Evolutionary conservation across 371 early-diverging fungal species (phyloP).

Genomic region (Chytridiales sp.): DNA sequence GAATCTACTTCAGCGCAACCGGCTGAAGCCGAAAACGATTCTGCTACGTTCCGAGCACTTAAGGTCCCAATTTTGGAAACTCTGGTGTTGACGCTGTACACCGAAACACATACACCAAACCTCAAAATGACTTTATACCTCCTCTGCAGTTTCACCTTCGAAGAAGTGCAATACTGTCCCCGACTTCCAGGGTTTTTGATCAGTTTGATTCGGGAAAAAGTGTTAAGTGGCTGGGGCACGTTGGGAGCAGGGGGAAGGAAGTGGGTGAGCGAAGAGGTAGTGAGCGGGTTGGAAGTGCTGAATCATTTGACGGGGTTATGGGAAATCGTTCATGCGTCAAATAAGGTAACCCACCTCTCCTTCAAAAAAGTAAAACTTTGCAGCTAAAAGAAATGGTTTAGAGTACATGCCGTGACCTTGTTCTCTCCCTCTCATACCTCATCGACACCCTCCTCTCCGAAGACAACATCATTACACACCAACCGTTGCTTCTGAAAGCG

Average conservation of each 20-base stretch:
- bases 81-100: slow-evolving; percentile 62
- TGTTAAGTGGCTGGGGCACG: no score
- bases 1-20: no score
- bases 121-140: slow-evolving; percentile 67
- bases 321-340: slow-evolving; percentile 66
- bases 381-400: no score
- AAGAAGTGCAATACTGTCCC: slow-evolving; percentile 75
- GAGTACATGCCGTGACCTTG: slow-evolving; percentile 70
- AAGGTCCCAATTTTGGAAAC: slow-evolving; percentile 70
- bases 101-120: slow-evolving; percentile 69
- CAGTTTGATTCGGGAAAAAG: slow-evolving; percentile 73
- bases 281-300: slow-evolving; percentile 69
- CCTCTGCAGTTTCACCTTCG: slow-evolving; percentile 70
- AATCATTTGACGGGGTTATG: slow-evolving; percentile 65
- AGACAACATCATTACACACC: slow-evolving; percentile 37
- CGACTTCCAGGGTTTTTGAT: slow-evolving; percentile 70
- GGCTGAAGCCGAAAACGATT: no score
- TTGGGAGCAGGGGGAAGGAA: no score
- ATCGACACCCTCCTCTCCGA: slow-evolving; percentile 59
- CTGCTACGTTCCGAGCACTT: slow-evolving; percentile 39
- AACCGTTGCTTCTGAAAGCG: slow-evolving; percentile 62
- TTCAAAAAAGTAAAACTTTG: no score
- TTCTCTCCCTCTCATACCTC: slow-evolving; percentile 67
- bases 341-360: slow-evolving; percentile 54
- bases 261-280: slow-evolving; percentile 65